Base-by-base conservation (phyloP, 2,329 filamentous ascomycete genomes). In the Colletotrichum coccodes region DNA sequence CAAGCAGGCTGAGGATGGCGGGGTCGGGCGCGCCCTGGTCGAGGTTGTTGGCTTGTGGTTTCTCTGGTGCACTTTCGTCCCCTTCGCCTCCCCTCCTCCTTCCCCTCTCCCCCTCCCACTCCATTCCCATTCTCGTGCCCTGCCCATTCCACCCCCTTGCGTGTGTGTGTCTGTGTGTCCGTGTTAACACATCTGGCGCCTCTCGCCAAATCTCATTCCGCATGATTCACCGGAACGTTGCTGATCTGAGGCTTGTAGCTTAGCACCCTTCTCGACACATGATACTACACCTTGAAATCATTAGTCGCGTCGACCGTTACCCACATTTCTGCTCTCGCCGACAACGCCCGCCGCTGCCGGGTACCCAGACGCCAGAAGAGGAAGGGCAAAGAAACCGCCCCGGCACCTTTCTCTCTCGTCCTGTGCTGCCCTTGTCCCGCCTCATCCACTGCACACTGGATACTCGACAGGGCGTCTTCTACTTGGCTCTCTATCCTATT, bases 171-270 rank as follows among this genome's bases (percentile, higher is more conserved):
- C 40, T 49, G 47, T 68, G 61, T 65, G 61, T 46, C 42, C 42
- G 26, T 34, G 16, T 62, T 26, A 18, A 49, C 61, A 21, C 18
- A 46, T n/a, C 23, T 32, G 42, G 60, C 44, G 23, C 23, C 36
- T 58, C 44, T 59, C 53, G 58, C 59, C 50, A 52, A n/a, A 67
- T 46, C 32, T 30, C 47, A 65, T 65, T 65, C 61, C 66, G 46
- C 49, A 69, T 56, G 42, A 65, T 68, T 49, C 56, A 60, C 56
- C 38, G 40, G 61, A 59, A 60, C 52, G 49, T 65, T 34, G 56
- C 66, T 69, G 66, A 69, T 57, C 49, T 69, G 61, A 65, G 56
- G 62, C 54, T 66, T 49, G 47, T 69, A 69, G 62, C 49, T 60
- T 56, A 64, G 34, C 40, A 47, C 16, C 44, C 38, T 52, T 46